A percentile compares a stretch with the other conserved stretches of the same genome.
phyloP scores from a whole-genome alignment of 2,329 filamentous ascomycete species.

The Exophiala alcalophila region DNA sequence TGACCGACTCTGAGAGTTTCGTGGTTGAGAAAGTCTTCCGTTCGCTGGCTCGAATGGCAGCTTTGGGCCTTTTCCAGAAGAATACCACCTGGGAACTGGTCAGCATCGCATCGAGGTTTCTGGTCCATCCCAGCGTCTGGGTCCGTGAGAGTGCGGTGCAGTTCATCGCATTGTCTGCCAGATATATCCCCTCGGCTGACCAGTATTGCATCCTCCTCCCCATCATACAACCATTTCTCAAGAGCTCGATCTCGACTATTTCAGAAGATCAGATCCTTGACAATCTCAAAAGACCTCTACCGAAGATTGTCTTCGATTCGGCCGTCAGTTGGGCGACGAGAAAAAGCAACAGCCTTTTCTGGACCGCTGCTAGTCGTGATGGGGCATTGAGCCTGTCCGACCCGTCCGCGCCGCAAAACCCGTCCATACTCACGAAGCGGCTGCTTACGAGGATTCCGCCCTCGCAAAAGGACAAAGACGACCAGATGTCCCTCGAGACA shows the following conservation, averaged over 20 bases:
- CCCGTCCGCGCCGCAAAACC: conserved; percentile 46
- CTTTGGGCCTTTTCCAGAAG: conserved; percentile 80
- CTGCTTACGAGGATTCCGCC: conserved; percentile 42
- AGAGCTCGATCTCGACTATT: conserved; percentile 66
- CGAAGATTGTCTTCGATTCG: conserved; percentile 78
- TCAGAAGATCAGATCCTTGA: conserved; percentile 74
- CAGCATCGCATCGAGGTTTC: conserved; percentile 76
- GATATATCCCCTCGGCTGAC: conserved; percentile 74
- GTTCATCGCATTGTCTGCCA: conserved; percentile 74
- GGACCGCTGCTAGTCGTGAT: conserved; percentile 71
- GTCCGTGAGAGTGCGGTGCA: conserved; percentile 85
- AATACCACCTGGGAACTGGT: conserved; percentile 84
- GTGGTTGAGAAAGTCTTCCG: conserved; percentile 88
- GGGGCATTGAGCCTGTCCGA: conserved; percentile 66
- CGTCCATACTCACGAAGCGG: conserved; percentile 57
- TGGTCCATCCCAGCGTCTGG: conserved; percentile 93
- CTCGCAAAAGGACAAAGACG: conserved; percentile 75
- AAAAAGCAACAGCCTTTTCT: conserved; percentile 78
- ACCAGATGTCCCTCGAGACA: conserved; percentile 87
- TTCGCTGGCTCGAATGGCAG: conserved; percentile 82
- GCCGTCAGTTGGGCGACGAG: conserved; percentile 82
- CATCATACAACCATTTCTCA: conserved; percentile 76
- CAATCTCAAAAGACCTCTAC: conserved; percentile 75
- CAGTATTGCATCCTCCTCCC: conserved; percentile 79
- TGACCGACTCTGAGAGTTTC: conserved; percentile 89